These are phyloP conservation scores for Colletotrichum gloeosporioides DNA, from an alignment of 2,329 filamentous ascomycete genomes.

Conservation along the genomic window DNA sequence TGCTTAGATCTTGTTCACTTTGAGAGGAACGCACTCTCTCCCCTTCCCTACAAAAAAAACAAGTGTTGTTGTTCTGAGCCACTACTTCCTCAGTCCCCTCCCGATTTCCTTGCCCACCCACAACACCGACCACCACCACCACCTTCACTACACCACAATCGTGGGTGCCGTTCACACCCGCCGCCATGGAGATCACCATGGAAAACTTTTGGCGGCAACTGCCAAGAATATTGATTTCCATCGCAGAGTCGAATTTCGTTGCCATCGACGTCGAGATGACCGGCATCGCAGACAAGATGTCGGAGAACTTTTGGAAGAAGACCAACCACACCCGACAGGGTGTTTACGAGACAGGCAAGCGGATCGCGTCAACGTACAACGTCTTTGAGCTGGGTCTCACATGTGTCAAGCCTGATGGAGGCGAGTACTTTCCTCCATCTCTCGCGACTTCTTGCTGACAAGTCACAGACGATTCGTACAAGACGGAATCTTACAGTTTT, in stretches of 20 bases:
- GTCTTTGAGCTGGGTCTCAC: slow-evolving; percentile 43
- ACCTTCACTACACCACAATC: neutral
- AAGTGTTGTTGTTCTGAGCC: neutral
- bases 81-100: neutral
- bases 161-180: neutral
- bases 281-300: neutral
- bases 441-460: neutral
- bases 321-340: neutral
- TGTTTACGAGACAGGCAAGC: slow-evolving; percentile 31
- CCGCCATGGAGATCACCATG: slow-evolving; percentile 23
- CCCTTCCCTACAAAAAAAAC: neutral
- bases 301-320: neutral
- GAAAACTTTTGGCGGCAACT: slow-evolving; percentile 28
- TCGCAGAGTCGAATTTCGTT: slow-evolving; percentile 34
- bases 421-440: neutral
- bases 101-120: neutral
- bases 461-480: slow-evolving; percentile 23
- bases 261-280: slow-evolving; percentile 43
- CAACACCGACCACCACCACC: neutral
- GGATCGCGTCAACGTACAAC: slow-evolving; percentile 33
- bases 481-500: slow-evolving; percentile 33
- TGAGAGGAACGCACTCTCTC: neutral
- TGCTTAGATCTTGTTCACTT: neutral
- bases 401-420: slow-evolving; percentile 25
- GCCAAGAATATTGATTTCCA: slow-evolving; percentile 31